A percentile compares a stretch with the other conserved stretches of the same genome.
These are phyloP conservation scores for Schizopora paradoxa DNA, from an alignment of 1,284 basidiomycete species.

Conservation along the genomic window DNA sequence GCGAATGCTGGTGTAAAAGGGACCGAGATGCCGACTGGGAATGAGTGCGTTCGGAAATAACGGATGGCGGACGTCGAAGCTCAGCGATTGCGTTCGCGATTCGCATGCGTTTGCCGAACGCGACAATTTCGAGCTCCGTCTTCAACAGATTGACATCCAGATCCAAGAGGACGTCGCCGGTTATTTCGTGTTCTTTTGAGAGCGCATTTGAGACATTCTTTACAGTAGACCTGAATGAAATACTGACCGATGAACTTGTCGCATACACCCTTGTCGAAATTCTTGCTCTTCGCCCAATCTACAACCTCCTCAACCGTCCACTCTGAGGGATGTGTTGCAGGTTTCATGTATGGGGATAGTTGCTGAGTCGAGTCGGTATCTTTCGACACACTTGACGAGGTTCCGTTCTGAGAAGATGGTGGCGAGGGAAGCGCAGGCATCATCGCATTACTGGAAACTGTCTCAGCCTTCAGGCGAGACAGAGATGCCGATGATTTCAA, in stretches of 20 bases:
- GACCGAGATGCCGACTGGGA: constrained; percentile 28
- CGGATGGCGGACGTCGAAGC: constrained; percentile 65
- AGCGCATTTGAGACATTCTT: constrained; percentile 10
- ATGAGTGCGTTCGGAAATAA: constrained; percentile 22
- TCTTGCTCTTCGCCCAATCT: constrained; percentile 81
- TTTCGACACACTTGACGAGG: neutral
- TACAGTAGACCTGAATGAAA: constrained; percentile 1
- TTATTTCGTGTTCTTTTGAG: constrained; percentile 88
- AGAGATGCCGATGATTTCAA: neutral
- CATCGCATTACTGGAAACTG: constrained; percentile 2
- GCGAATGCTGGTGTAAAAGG: constrained; percentile 41
- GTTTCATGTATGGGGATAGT: neutral
- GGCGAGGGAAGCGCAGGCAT: constrained; percentile 14
- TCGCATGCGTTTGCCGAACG: constrained; percentile 91
- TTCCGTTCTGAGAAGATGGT: constrained; percentile 14
- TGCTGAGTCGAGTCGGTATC: no score
- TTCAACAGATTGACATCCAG: constrained; percentile 91
- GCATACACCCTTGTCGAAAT: constrained; percentile 80
- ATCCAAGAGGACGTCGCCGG: constrained; percentile 93
- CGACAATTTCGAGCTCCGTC: constrained; percentile 89
- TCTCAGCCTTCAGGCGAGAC: neutral
- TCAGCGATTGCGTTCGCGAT: constrained; percentile 95
- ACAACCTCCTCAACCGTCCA: constrained; percentile 91
- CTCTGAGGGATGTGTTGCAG: constrained; percentile 48
- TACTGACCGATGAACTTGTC: constrained; percentile 79